A percentile compares a stretch with the other conserved stretches of the same genome.
phyloP scores from a whole-genome alignment of 2,329 filamentous ascomycete genomes.

The Colletotrichum sidae region DNA sequence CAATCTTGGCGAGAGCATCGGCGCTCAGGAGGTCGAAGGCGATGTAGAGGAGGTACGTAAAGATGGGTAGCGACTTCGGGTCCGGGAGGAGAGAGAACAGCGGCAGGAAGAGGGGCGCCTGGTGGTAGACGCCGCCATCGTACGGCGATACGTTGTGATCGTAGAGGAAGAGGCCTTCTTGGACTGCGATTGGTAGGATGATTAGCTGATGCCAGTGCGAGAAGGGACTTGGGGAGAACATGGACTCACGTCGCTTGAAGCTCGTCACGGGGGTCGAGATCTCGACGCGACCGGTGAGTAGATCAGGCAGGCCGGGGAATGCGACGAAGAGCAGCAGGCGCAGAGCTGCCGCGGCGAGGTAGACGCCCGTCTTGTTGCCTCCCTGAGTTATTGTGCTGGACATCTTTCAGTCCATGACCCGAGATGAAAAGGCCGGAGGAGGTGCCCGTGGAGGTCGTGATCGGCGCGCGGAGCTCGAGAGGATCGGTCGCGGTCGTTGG shows the following conservation, averaged over 20 bases:
- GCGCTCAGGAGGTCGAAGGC: conserved; percentile 85
- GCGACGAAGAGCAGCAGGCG: conserved; percentile 82
- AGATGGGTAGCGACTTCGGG: conserved; percentile 72
- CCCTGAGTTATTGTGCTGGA: conserved; percentile 51
- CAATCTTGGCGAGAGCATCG: conserved; percentile 81
- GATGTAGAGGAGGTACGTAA: conserved; percentile 85
- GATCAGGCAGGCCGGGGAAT: conserved; percentile 85
- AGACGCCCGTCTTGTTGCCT: conserved; percentile 66
- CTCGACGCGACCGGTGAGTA: conserved; percentile 92
- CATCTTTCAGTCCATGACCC: conserved; percentile 37
- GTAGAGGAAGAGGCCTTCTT: conserved; percentile 96
- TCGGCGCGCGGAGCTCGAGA: conserved; percentile 21
- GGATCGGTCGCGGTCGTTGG: conserved; percentile 6
- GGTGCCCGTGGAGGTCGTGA: conserved; percentile 4
- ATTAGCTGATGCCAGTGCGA: conserved; percentile 22
- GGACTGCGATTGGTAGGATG: conserved; percentile 66
- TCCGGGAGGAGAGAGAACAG: conserved; percentile 90
- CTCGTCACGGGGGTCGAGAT: conserved; percentile 97
- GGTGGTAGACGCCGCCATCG: conserved; percentile 86
- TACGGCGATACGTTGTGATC: conserved; percentile 97
- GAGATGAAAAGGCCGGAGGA: conserved; percentile 2
- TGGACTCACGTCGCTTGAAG: conserved; percentile 88
- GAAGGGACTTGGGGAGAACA: not conserved
- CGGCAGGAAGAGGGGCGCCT: conserved; percentile 90
- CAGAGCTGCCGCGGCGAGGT: conserved; percentile 79